Evolutionary conservation across 768 basidiomycete species (phyloP).

Genomic region (Auricularia sp.): DNA sequence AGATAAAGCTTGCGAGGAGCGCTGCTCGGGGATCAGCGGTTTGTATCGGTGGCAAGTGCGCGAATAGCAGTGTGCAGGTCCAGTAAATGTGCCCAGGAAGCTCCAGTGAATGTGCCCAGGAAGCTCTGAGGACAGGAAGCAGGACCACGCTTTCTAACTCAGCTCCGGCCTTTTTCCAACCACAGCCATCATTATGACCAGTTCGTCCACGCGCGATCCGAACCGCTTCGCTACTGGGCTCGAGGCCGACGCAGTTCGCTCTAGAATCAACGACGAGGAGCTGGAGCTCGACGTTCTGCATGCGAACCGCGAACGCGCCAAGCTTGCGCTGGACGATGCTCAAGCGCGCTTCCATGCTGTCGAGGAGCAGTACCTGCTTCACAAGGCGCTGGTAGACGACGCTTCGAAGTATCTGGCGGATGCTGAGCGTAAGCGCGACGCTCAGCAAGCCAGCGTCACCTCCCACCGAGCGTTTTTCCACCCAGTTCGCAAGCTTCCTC

Average conservation of each 20-base stretch:
- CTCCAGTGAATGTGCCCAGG: too few relatives aligned
- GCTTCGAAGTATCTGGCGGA: conserved; percentile 13
- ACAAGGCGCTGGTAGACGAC: background rate
- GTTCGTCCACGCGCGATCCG: background rate
- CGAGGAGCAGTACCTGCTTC: background rate
- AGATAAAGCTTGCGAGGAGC: too few relatives aligned
- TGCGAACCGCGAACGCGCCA: background rate
- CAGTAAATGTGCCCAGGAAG: too few relatives aligned
- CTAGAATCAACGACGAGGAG: background rate
- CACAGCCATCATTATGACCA: too few relatives aligned
- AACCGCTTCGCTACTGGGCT: background rate
- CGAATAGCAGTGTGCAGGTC: too few relatives aligned
- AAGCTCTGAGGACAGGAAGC: too few relatives aligned
- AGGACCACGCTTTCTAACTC: too few relatives aligned
- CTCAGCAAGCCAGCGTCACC: conserved; percentile 77
- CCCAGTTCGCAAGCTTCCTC: background rate
- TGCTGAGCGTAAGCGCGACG: conserved; percentile 48
- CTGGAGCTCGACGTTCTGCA: background rate
- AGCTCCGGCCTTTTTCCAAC: too few relatives aligned
- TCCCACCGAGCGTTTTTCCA: background rate
- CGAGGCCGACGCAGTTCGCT: background rate
- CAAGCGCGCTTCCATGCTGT: background rate
- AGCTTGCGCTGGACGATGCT: background rate
- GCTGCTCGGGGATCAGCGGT: too few relatives aligned
- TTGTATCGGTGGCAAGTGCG: too few relatives aligned